Percentiles rank a stretch among this genome's conserved stretches.
These are phyloP conservation scores for Paramecium octaurelia DNA, from an alignment of 73 alveolate species.

Conservation along the genomic window DNA sequence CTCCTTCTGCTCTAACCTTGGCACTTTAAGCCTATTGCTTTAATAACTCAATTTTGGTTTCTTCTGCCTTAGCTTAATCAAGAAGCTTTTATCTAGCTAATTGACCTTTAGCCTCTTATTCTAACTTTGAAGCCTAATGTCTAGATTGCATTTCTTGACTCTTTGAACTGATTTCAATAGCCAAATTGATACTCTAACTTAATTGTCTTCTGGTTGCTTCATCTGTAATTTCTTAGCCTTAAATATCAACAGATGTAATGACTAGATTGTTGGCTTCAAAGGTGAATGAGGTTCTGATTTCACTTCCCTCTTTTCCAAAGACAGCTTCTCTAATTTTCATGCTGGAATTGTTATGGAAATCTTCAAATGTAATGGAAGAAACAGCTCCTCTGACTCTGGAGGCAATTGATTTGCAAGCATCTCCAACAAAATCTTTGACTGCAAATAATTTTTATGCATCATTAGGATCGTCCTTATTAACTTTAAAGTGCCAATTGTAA, in stretches of 20 bases:
- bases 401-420: constrained; percentile 81
- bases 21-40: constrained; percentile 7
- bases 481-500: constrained; percentile 76
- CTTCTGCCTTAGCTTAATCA: constrained; percentile 41
- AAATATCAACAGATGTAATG: constrained; percentile 75
- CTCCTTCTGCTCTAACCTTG: constrained; percentile 51
- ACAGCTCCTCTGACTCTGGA: constrained; percentile 86
- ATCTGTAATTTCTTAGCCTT: constrained; percentile 75
- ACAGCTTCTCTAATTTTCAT: constrained; percentile 69
- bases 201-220: constrained; percentile 65
- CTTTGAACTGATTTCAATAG: constrained; percentile 70
- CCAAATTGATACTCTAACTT: constrained; percentile 67
- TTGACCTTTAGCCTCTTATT: background rate
- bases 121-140: constrained; percentile 1
- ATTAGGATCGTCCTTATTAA: constrained; percentile 54
- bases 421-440: constrained; percentile 82
- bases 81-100: background rate
- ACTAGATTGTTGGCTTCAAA: constrained; percentile 68
- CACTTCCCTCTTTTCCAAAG: constrained; percentile 68
- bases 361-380: constrained; percentile 70
- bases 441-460: constrained; percentile 69
- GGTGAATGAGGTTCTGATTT: constrained; percentile 36
- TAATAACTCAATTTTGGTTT: constrained; percentile 8
- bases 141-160: constrained; percentile 43
- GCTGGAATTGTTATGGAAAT: constrained; percentile 70